Evolutionary conservation across 2,329 filamentous ascomycete genomes (phyloP).

Genomic region (Polychaeton citri): DNA sequence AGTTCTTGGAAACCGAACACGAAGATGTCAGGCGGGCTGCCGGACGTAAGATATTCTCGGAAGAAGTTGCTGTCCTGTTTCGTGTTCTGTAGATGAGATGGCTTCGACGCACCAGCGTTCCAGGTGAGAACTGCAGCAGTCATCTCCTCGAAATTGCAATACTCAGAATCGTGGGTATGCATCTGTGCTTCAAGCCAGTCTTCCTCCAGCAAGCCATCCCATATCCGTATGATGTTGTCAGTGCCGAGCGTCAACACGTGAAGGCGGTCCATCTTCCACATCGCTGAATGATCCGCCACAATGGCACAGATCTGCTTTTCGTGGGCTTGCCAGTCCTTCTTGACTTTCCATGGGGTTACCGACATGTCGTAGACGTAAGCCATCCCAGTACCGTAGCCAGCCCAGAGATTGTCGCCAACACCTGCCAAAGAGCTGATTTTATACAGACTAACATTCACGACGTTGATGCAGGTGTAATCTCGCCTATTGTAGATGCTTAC

Average conservation of each 20-base stretch:
- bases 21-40: slow-evolving; percentile 72
- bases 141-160: slow-evolving; percentile 74
- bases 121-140: slow-evolving; percentile 76
- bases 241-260: slow-evolving; percentile 80
- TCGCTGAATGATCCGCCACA: slow-evolving; percentile 62
- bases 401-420: slow-evolving; percentile 76
- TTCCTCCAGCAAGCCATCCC: slow-evolving; percentile 87
- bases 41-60: slow-evolving; percentile 61
- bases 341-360: slow-evolving; percentile 70
- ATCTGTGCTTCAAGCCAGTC: slow-evolving; percentile 90
- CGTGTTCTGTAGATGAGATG: slow-evolving; percentile 60
- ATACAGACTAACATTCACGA: slow-evolving; percentile 81
- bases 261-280: slow-evolving; percentile 71
- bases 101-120: slow-evolving; percentile 97
- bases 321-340: slow-evolving; percentile 93
- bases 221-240: slow-evolving; percentile 71
- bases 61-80: slow-evolving; percentile 65
- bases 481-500: slow-evolving; percentile 78
- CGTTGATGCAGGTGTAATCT: slow-evolving; percentile 62
- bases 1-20: slow-evolving; percentile 97
- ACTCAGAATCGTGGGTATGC: slow-evolving; percentile 69
- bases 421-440: slow-evolving; percentile 84
- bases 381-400: slow-evolving; percentile 86
- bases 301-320: slow-evolving; percentile 69
- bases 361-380: slow-evolving; percentile 83